Conservation (phyloP, 2,329 filamentous ascomycete genomes). For the Septoria linicola region DNA sequence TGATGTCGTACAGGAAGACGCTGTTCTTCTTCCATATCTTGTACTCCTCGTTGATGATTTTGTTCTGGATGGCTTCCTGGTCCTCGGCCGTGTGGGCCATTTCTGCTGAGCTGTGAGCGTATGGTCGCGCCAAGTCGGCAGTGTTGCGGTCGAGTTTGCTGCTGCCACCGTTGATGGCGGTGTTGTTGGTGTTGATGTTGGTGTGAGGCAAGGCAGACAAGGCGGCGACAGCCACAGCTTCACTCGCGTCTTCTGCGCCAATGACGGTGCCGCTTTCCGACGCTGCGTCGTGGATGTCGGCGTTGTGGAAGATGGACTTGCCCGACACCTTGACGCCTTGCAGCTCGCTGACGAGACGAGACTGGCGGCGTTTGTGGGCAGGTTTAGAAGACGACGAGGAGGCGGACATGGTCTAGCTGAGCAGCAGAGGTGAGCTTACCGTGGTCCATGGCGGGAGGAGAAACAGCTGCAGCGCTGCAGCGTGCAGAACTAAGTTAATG, state of each 20-base stretch:
- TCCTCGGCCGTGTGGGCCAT: conserved; percentile 25
- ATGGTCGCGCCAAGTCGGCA: not conserved
- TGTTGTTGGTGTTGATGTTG: not conserved
- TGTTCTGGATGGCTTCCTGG: conserved; percentile 61
- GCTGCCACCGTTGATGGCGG: too few relatives aligned
- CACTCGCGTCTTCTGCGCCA: conserved; percentile 2
- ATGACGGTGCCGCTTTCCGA: conserved; percentile 15
- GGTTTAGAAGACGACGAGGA: conserved; percentile 3
- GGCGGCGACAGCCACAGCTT: too few relatives aligned
- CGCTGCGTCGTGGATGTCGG: conserved; percentile 15
- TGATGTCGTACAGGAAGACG: conserved; percentile 97
- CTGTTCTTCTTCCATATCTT: conserved; percentile 99
- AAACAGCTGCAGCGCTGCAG: too few relatives aligned
- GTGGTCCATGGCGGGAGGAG: conserved; percentile 23
- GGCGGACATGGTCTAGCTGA: not conserved
- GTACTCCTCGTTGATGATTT: conserved; percentile 97
- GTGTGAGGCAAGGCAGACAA: too few relatives aligned
- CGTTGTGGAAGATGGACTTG: conserved; percentile 19
- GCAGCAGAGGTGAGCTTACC: conserved; percentile 18
- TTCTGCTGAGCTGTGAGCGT: conserved; percentile 14
- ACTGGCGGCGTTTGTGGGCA: conserved; percentile 6
- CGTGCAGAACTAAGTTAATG: too few relatives aligned
- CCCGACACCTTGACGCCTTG: conserved; percentile 16
- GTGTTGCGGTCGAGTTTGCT: conserved; percentile 3
- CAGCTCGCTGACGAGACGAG: conserved; percentile 13